A percentile compares a stretch with the other conserved stretches of the same genome.
phyloP scores from a whole-genome alignment of 2,329 filamentous ascomycete genomes.

The Xylariales sp. region DNA sequence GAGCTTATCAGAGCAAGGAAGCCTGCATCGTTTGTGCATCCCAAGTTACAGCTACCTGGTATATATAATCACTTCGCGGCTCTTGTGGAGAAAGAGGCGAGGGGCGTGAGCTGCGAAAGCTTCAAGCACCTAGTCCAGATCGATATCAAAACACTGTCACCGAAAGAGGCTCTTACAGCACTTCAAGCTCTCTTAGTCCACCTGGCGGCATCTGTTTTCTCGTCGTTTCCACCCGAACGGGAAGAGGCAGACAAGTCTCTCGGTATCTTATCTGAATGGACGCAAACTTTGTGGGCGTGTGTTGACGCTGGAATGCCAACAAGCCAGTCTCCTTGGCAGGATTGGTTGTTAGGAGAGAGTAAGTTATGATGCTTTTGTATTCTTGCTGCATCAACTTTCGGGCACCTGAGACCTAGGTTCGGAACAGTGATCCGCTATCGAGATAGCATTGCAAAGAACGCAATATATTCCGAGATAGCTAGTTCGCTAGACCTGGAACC shows the following conservation, averaged over 20 bases:
- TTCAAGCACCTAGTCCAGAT: not conserved
- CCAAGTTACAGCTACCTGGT: not conserved
- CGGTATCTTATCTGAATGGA: not conserved
- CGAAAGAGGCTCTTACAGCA: not conserved
- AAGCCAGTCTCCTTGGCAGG: not conserved
- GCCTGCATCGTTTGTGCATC: not conserved
- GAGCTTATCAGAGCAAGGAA: not conserved
- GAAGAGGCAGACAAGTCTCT: not conserved
- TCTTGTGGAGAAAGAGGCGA: not conserved
- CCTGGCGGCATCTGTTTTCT: not conserved
- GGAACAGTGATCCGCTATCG: not conserved
- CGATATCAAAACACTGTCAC: not conserved
- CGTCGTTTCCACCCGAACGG: not conserved
- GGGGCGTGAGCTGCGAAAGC: not conserved
- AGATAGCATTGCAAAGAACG: not conserved
- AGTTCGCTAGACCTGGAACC: not conserved
- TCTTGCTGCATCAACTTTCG: no score
- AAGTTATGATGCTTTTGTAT: not conserved
- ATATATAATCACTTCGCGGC: not conserved
- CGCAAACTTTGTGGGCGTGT: not conserved
- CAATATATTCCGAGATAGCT: not conserved
- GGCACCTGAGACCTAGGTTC: no score
- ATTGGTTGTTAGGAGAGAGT: not conserved
- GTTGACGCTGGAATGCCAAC: not conserved
- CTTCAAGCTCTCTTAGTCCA: not conserved